Conservation (phyloP, 805 yeast species). For the Saccharomycopsis fodiens region DNA sequence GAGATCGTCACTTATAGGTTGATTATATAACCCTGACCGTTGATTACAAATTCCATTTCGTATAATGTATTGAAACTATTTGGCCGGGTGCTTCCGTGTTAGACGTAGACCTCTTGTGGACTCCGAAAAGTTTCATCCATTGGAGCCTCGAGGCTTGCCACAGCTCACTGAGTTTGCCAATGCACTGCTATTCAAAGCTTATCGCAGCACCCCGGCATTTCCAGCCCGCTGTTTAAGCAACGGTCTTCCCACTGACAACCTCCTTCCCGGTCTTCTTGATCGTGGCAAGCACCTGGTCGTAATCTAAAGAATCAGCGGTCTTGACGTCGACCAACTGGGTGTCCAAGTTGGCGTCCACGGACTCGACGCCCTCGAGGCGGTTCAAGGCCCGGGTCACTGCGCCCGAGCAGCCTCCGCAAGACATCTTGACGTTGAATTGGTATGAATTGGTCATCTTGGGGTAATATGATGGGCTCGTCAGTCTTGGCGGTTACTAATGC, state of each 20-base stretch:
- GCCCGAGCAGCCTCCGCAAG: slow-evolving; percentile 81
- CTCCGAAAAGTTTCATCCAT: neutral
- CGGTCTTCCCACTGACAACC: slow-evolving; percentile 55
- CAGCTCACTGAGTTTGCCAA: neutral
- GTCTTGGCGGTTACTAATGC: too few species aligned
- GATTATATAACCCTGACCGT: too few species aligned
- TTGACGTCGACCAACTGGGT: slow-evolving; percentile 76
- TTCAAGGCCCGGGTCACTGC: slow-evolving; percentile 76
- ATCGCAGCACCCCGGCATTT: neutral
- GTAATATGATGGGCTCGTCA: too few species aligned
- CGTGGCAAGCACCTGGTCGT: slow-evolving; percentile 71
- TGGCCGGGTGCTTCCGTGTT: too few species aligned
- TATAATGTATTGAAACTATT: neutral
- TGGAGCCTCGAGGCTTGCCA: neutral
- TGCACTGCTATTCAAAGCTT: too few species aligned
- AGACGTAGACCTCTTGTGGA: neutral
- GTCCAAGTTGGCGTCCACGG: slow-evolving; percentile 68
- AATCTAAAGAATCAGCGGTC: slow-evolving; percentile 46
- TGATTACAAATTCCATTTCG: too few species aligned
- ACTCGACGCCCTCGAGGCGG: slow-evolving; percentile 65
- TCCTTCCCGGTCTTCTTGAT: slow-evolving; percentile 89
- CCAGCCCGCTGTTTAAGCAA: slow-evolving; percentile 31
- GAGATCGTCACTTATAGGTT: too few species aligned
- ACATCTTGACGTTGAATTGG: slow-evolving; percentile 76
- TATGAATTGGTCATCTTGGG: slow-evolving; percentile 42